Evolutionary conservation across 768 basidiomycete genomes (phyloP).

Genomic region (Boletus rubescentipes): DNA sequence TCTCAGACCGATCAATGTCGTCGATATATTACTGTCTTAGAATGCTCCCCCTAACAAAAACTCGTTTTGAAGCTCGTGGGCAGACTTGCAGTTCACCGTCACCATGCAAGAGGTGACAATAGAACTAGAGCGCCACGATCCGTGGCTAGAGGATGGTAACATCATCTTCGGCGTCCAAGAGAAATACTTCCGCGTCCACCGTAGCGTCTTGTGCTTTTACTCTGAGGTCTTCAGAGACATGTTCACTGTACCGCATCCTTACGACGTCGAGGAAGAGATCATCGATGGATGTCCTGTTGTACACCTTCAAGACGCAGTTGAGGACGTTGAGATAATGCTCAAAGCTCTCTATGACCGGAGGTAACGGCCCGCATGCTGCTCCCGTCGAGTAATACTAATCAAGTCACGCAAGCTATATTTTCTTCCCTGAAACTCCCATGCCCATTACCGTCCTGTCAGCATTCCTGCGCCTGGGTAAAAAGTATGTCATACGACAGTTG

Average conservation of each 20-base stretch:
- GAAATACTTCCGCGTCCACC: conserved; percentile 34
- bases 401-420: conserved; percentile 3
- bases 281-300: conserved; percentile 25
- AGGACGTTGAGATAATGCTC: conserved; percentile 17
- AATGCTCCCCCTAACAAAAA: not conserved
- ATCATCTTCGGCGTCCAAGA: conserved; percentile 26
- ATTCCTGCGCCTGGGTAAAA: conserved; percentile 16
- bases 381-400: not conserved
- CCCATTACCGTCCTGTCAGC: conserved; percentile 5
- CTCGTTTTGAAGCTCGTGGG: not conserved
- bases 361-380: not conserved
- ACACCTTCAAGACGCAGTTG: conserved; percentile 12
- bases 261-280: not conserved
- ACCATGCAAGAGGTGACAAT: not conserved
- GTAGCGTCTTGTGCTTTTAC: conserved; percentile 24
- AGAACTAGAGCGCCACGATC: conserved; percentile 8
- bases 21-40: not conserved
- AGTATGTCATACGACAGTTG: conserved; percentile 12
- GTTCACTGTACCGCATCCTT: conserved; percentile 18
- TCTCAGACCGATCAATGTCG: too few species aligned
- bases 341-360: conserved; percentile 21
- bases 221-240: conserved; percentile 34
- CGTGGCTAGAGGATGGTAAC: conserved; percentile 34
- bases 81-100: not conserved
- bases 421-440: conserved; percentile 7